phyloP scores from a whole-genome alignment of 441 rosid species.

The Hura crepitans region DNA sequence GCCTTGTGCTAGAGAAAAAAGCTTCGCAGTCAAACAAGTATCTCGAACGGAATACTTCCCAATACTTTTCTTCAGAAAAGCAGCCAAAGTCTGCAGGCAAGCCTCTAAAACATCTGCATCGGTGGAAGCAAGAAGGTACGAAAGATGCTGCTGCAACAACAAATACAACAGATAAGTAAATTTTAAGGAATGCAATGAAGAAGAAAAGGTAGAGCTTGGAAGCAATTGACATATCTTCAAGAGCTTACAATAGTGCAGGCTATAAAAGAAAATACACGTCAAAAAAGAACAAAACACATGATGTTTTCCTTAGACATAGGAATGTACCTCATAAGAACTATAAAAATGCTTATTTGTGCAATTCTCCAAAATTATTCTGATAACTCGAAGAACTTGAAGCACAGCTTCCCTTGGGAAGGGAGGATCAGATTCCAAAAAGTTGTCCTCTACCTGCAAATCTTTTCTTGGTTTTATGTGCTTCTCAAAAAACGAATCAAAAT shows the following conservation, averaged over 20 bases:
- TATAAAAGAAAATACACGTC: background rate
- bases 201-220: slow-evolving; percentile 10
- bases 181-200: slow-evolving; percentile 15
- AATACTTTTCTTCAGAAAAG: slow-evolving; percentile 74
- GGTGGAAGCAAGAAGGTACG: slow-evolving; percentile 84
- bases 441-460: slow-evolving; percentile 79
- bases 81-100: slow-evolving; percentile 83
- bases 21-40: slow-evolving; percentile 65
- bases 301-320: slow-evolving; percentile 7
- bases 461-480: slow-evolving; percentile 81
- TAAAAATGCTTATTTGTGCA: slow-evolving; percentile 93
- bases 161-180: slow-evolving; percentile 26
- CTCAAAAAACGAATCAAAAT: slow-evolving; percentile 91
- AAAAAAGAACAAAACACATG: background rate
- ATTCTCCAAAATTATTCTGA: slow-evolving; percentile 85
- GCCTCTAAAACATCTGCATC: slow-evolving; percentile 97
- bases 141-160: slow-evolving; percentile 93
- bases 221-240: background rate
- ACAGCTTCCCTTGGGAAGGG: slow-evolving; percentile 86
- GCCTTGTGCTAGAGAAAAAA: slow-evolving; percentile 95
- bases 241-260: background rate
- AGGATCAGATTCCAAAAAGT: slow-evolving; percentile 63
- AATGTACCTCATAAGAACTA: slow-evolving; percentile 85
- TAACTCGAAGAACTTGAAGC: slow-evolving; percentile 87
- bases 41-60: slow-evolving; percentile 86